Conservation (phyloP, 2,329 filamentous ascomycete genomes). For the Trichophyton mentagrophytes region DNA sequence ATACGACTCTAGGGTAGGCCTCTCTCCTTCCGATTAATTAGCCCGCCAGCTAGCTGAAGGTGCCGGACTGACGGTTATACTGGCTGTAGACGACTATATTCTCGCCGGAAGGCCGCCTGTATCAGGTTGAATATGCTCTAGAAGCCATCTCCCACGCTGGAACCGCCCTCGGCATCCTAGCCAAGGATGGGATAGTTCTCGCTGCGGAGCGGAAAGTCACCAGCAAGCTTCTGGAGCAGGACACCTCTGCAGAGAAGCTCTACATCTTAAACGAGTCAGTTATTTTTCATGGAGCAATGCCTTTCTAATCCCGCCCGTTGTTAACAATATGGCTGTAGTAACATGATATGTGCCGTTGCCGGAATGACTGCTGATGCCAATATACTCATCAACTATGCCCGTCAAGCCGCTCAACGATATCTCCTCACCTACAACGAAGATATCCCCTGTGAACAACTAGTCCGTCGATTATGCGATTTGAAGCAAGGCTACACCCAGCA, state of each 20-base stretch:
- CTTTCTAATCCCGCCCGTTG: not conserved
- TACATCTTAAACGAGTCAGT: constrained; percentile 96
- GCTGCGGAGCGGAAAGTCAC: constrained; percentile 98
- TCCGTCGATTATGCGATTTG: constrained; percentile 87
- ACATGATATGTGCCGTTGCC: constrained; percentile 99
- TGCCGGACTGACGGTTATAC: constrained; percentile 14
- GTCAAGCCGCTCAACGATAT: constrained; percentile 91
- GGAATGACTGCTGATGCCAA: constrained; percentile 99
- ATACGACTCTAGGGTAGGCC: constrained; percentile 85
- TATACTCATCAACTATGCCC: constrained; percentile 99
- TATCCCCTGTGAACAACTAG: constrained; percentile 97
- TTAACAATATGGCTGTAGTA: constrained; percentile 43
- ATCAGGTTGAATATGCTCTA: constrained; percentile 98
- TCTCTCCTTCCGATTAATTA: constrained; percentile 12
- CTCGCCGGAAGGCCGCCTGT: constrained; percentile 94
- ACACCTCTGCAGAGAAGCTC: constrained; percentile 98
- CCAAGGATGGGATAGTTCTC: constrained; percentile 95
- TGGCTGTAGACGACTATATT: constrained; percentile 84
- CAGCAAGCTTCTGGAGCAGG: constrained; percentile 96
- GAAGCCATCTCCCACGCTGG: constrained; percentile 98
- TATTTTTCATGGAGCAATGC: not conserved
- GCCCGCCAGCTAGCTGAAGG: constrained; percentile 7
- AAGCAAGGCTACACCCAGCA: constrained; percentile 99
- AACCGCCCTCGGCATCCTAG: constrained; percentile 89
- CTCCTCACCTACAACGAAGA: constrained; percentile 99